Base-by-base conservation (phyloP, 2,329 filamentous ascomycete genomes). In the Pestalotiopsis sp. region DNA sequence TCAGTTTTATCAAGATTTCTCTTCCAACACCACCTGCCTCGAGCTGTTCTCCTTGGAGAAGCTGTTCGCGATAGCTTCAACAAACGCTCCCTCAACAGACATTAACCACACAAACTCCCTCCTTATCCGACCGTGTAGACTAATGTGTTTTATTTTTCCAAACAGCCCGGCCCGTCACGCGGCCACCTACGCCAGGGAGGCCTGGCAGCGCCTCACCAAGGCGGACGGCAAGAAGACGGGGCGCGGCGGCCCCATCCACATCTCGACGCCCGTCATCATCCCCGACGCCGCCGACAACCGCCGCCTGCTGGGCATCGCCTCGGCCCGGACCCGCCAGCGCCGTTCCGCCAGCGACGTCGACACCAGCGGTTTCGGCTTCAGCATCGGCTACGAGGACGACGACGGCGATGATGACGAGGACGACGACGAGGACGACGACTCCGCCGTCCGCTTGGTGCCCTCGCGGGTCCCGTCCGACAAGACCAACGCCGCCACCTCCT, bases 201-300 rank as follows among this genome's bases (percentile, higher is more conserved):
- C 66, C 23, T 67, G 66, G 66, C 58, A 58, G 11, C 57, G 59
- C 14, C 13, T 67, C 23, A 36, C 17, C 39, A 67, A 63, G 39
- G 31, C 57, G 12, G 36, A 36, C 13, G 31, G 31, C 31, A 36
- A 36, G 31, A 38, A 20, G 11, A 17, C 1, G 1, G 36, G 20
- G 20, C 20, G 20, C 3, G 41, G n/a, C 7, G 17, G 14, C 39
- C 58, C 13, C 4, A 20, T 67, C 1, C 27, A 41, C 7, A 67
- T 59, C 23, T 67, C 39, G 17, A 62, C 66, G 20, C 64, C 64
- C 6, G 6, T 49, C n/a, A 38, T 57, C 17, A 17, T 41, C 17
- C 39, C 12, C 23, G 3, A 23, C 17, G 36, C n/a, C 41, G 41
- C 41, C 41, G 14, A 9, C 31, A 36, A 36, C 31, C 31, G 31